Evolutionary conservation across 768 basidiomycete genomes (phyloP), one percentile per base, ranked within the genome.

Genomic region (Pholiota molesta): DNA sequence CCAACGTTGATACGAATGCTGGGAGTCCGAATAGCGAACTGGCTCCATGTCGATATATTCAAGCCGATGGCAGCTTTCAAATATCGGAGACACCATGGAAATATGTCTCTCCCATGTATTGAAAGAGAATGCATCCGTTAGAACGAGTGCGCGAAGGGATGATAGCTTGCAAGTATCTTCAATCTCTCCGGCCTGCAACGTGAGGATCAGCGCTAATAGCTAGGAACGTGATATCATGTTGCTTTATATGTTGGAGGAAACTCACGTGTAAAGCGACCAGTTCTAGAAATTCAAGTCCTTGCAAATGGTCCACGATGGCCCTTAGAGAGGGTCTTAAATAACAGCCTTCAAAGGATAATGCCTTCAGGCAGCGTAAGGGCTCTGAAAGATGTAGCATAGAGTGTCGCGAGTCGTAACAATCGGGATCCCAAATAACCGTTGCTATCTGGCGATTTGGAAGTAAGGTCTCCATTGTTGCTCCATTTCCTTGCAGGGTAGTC

Each of bases 231-330:
- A 8, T 26, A 13, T 31, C 31, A 31, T 1, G 26, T 26, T 31
- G 31, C 6, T 4, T 7, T 42, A 17, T 44, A 13, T 14, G 19
- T 35, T 19, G 6, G 16, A 33, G 35, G 19, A 47, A 35, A 61
- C 61, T 62, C 52, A 62, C 61, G 49, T 62, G 61, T 19, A 62
- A 17, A 14, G 55, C 35, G 23, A 62, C 56, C n/a, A 62, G 39
- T 23, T 62, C 61, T 28, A 62, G 21, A 21, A 52, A 57, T 51
- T 57, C 55, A 2, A 62, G 23, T 26, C 56, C 51, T 17, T 28
- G 31, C 26, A 58, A 33, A 19, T 57, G 49, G 10, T 21, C 29
- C 6, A 52, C 52, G 21, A 54, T 21, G 31, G 53, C 17, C 19
- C 33, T 56, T 44, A 62, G 61, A 6, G 61, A 62, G 1, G 47